Evolutionary conservation across 2,329 filamentous ascomycete species (phyloP), one percentile per base, ranked within the genome.

Genomic region (Epichloe uncinata): DNA sequence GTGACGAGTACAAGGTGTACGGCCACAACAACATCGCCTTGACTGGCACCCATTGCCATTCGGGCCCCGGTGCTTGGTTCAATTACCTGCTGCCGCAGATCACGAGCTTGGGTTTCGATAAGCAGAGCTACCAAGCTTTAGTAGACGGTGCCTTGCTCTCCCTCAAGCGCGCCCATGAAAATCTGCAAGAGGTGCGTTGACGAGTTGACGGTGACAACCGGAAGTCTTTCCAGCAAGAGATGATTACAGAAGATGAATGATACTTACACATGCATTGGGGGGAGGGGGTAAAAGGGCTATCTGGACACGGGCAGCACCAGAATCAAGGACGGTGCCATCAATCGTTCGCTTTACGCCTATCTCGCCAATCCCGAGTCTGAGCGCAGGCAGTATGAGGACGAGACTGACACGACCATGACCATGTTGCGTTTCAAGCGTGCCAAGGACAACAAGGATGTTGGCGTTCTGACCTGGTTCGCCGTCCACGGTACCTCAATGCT

Each of bases 61-160:
- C 89, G 22, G 91, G 90, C 0, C 90, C 91, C 0, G 91, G 86
- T 2, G 91, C 85, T 5, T 97, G 89, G 88, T 74, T 94, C 63
- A 97, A 97, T 67, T 97, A 96, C 62, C 75, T 97, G 9, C 73
- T 96, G 5, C 91, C 90, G 7, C 90, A 96, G 62, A 85, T 97
- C 55, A 93, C 91, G 0, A 90, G 82, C 60, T 76, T 85, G 52
- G 91, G 91, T 0, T 96, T 95, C 58, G 78, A 88, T 66, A 81
- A 82, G 60, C 86, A 94, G 65, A 94, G 87, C 59, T 95, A 95
- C 61, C 77, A 83, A 55, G 89, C 91, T 30, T 88, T 97, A 54
- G 88, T 97, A 0, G 82, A 93, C 57, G 91, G 91, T 1, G 83
- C 87, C 1, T 62, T 96, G 1, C 70, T 87, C 1, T 94, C 90